Conservation (phyloP, 75 land plant species). For the Adiantum capillusveneris region DNA sequence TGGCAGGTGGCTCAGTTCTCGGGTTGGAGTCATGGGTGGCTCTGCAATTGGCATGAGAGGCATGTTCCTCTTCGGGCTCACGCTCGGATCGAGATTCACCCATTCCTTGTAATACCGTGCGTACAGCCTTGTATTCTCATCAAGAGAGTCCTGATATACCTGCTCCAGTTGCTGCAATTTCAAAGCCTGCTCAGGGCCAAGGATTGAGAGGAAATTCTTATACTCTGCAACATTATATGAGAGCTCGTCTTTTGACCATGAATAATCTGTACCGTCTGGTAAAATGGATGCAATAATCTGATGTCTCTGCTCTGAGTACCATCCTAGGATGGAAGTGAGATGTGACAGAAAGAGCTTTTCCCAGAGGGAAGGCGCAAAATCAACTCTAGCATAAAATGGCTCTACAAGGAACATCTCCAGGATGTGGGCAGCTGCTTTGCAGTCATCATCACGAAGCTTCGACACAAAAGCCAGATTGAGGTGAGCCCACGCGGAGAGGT, state of each 20-base stretch:
- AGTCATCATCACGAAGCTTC: too few species aligned
- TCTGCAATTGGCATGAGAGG: slow-evolving; percentile 52
- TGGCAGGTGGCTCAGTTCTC: slow-evolving; percentile 42
- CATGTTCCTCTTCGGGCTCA: slow-evolving; percentile 28
- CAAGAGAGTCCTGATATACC: slow-evolving; percentile 46
- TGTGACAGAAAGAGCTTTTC: too few species aligned
- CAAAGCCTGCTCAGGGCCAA: slow-evolving; percentile 40
- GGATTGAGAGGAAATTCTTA: slow-evolving; percentile 10
- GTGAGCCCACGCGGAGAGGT: too few species aligned
- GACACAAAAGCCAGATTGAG: too few species aligned
- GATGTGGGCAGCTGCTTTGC: too few species aligned
- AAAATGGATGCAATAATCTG: too few species aligned
- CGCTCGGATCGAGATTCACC: slow-evolving; percentile 27
- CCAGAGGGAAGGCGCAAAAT: too few species aligned
- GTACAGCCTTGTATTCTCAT: slow-evolving; percentile 47
- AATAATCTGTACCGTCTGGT: too few species aligned
- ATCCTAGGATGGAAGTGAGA: too few species aligned
- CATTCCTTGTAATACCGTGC: slow-evolving; percentile 51
- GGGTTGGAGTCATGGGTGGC: slow-evolving; percentile 52
- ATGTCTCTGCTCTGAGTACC: too few species aligned
- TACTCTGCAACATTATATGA: slow-evolving; percentile 32
- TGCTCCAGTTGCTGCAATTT: slow-evolving; percentile 37
- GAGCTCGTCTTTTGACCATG: slow-evolving; percentile 48
- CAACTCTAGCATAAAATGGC: too few species aligned
- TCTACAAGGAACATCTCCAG: too few species aligned